Evolutionary conservation across 805 yeast genomes (phyloP).

Genomic region (Yamadazyma sp.): DNA sequence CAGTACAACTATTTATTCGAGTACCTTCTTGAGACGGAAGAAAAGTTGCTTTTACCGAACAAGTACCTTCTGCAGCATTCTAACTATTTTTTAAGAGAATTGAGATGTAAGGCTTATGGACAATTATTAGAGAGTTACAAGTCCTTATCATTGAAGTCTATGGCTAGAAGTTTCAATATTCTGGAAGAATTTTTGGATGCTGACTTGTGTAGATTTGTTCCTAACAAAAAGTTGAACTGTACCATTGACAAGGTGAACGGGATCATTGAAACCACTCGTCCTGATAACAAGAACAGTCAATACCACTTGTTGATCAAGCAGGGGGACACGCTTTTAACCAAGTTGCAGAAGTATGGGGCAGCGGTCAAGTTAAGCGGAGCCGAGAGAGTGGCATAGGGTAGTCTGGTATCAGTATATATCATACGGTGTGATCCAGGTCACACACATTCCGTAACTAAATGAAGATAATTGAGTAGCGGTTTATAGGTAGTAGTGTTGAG

Average conservation of each 20-base stretch:
- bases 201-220: constrained; percentile 87
- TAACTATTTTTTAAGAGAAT: constrained; percentile 81
- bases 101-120: constrained; percentile 92
- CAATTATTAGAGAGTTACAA: constrained; percentile 93
- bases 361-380: constrained; percentile 95
- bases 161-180: constrained; percentile 95
- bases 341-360: constrained; percentile 94
- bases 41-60: constrained; percentile 60
- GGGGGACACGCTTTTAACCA: constrained; percentile 90
- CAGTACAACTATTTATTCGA: constrained; percentile 82
- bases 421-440: no score
- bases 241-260: constrained; percentile 95
- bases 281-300: constrained; percentile 94
- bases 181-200: constrained; percentile 79
- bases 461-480: no score
- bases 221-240: constrained; percentile 91
- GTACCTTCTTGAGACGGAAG: constrained; percentile 73
- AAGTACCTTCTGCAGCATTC: constrained; percentile 75
- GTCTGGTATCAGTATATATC: no score
- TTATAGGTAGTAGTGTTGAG: no score
- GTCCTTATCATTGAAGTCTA: constrained; percentile 82
- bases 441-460: no score
- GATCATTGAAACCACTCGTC: constrained; percentile 91
- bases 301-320: constrained; percentile 85
- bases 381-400: constrained; percentile 50